Evolutionary conservation across 2,329 filamentous ascomycete species (phyloP).

Genomic region (Daldinia sp.): DNA sequence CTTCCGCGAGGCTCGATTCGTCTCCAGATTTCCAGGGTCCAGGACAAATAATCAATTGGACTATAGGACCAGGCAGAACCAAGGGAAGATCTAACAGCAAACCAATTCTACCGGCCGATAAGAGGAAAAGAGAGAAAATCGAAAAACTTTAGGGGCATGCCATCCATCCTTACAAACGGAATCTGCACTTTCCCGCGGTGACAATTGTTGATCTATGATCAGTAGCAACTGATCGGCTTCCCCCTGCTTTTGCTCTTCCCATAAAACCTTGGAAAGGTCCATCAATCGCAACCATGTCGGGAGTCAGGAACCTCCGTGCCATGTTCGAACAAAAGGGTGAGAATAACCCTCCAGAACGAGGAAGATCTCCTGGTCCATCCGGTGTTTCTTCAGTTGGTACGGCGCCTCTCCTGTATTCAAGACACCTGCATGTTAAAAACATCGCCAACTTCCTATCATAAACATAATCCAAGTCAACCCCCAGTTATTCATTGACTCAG

Average conservation of each 20-base stretch:
- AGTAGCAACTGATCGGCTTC: constrained; percentile 42
- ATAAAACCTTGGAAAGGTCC: constrained; percentile 15
- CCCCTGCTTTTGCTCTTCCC: constrained; percentile 44
- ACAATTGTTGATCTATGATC: constrained; percentile 43
- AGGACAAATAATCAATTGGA: neutral
- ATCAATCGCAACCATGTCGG: constrained; percentile 65
- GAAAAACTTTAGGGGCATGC: constrained; percentile 41
- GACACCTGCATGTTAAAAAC: constrained; percentile 12
- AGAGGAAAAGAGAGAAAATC: neutral
- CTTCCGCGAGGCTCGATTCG: constrained; percentile 15
- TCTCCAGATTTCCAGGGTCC: constrained; percentile 24
- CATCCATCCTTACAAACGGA: constrained; percentile 41
- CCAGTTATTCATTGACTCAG: constrained; percentile 18
- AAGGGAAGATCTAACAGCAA: constrained; percentile 7
- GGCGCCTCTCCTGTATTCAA: constrained; percentile 41
- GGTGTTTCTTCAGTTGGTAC: constrained; percentile 59
- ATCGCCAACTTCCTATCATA: constrained; percentile 8
- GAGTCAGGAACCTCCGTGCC: constrained; percentile 79
- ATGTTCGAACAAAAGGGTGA: constrained; percentile 83
- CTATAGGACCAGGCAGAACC: constrained; percentile 1
- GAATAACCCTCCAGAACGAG: constrained; percentile 73
- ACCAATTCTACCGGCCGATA: constrained; percentile 6
- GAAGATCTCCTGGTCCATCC: constrained; percentile 70
- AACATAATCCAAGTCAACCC: constrained; percentile 12
- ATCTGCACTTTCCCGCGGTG: constrained; percentile 47